phyloP scores from a whole-genome alignment of 805 yeast species.

The Suhomyces tanzawaensis region DNA sequence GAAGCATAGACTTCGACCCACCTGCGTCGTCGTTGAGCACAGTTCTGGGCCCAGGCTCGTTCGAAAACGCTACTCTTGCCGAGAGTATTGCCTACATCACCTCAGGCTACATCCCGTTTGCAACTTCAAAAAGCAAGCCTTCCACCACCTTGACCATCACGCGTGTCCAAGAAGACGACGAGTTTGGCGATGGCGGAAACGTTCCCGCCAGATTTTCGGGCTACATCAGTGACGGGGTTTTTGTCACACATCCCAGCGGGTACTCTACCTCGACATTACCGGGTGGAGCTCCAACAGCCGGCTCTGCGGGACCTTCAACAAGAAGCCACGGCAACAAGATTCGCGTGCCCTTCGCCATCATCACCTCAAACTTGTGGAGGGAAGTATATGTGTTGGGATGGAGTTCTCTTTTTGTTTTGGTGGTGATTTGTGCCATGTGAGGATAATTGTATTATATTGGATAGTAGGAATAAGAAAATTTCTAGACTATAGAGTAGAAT shows the following conservation, averaged over 20 bases:
- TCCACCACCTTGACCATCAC: slow-evolving; percentile 16
- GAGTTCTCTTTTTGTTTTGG: no score
- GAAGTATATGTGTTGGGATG: no score
- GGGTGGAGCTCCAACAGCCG: slow-evolving; percentile 5
- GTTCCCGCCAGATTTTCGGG: slow-evolving; percentile 3
- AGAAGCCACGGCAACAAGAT: no score
- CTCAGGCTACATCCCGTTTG: slow-evolving; percentile 53
- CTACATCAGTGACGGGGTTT: slow-evolving; percentile 3
- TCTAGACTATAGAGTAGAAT: no score
- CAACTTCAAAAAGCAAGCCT: slow-evolving; percentile 22
- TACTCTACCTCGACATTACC: slow-evolving; percentile 2
- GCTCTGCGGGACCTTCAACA: no score
- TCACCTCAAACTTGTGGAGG: no score
- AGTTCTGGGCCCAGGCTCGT: background rate
- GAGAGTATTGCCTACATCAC: slow-evolving; percentile 24
- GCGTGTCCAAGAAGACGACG: background rate
- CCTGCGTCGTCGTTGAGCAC: background rate
- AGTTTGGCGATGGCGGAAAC: background rate
- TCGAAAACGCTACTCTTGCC: background rate
- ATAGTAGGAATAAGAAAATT: no score
- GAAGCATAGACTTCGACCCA: background rate
- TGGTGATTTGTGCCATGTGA: no score
- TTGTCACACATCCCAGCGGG: slow-evolving; percentile 1
- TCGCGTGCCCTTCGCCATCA: no score
- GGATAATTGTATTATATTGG: no score